Percentiles rank a stretch among this genome's conserved stretches.
Conservation (phyloP, 495 filamentous ascomycete genomes). For the Cetradonia linearis region DNA sequence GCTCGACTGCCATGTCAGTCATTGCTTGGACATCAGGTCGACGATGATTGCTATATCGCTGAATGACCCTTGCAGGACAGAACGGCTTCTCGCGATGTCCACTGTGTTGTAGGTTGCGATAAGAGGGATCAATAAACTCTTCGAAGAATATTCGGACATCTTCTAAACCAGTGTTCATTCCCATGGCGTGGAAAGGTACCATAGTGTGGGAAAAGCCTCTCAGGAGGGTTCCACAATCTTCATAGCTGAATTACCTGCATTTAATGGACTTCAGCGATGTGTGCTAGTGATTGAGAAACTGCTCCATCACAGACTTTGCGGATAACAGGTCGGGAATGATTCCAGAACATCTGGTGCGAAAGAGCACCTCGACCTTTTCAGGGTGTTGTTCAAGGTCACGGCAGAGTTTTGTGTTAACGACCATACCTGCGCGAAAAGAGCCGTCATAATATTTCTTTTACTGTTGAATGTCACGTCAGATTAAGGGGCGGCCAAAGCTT, state of each 20-base stretch:
- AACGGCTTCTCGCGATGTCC: background rate
- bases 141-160: constrained; percentile 6
- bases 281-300: background rate
- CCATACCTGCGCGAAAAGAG: constrained; percentile 8
- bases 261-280: background rate
- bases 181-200: constrained; percentile 9
- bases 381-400: constrained; percentile 5
- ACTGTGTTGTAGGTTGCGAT: background rate
- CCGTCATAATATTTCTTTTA: constrained; percentile 1
- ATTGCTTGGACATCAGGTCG: background rate
- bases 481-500: background rate
- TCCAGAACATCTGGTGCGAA: background rate
- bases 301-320: background rate
- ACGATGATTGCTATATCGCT: background rate
- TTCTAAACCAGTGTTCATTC: constrained; percentile 10
- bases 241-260: background rate
- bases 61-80: background rate
- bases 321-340: background rate
- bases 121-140: constrained; percentile 1
- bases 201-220: constrained; percentile 4
- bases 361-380: background rate
- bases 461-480: background rate
- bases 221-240: background rate
- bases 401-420: background rate
- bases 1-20: background rate